phyloP scores from a whole-genome alignment of 352 stramenopile species.

The Globisporangium takayamanum region DNA sequence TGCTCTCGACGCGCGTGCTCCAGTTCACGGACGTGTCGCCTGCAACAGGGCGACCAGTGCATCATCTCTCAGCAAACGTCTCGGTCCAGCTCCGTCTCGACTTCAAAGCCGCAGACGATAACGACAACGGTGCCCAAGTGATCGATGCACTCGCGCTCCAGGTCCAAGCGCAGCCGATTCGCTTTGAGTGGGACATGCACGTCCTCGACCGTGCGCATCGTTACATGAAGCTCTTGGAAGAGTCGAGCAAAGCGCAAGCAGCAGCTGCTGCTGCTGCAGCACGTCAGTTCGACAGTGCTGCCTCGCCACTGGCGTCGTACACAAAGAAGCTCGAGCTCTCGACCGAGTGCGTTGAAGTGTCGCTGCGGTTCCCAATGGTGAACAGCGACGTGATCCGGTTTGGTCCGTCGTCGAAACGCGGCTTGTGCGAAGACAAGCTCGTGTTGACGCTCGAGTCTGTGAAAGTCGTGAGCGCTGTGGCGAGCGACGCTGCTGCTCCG shows the following conservation, averaged over 20 bases:
- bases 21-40: slow-evolving; percentile 58
- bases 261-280: background rate
- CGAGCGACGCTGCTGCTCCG: background rate
- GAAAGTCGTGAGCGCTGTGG: slow-evolving; percentile 19
- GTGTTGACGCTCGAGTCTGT: slow-evolving; percentile 62
- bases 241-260: slow-evolving; percentile 24
- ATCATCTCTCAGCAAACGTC: slow-evolving; percentile 51
- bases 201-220: slow-evolving; percentile 71
- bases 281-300: slow-evolving; percentile 1
- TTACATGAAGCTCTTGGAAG: slow-evolving; percentile 67
- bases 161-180: slow-evolving; percentile 64
- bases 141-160: slow-evolving; percentile 47
- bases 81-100: slow-evolving; percentile 66
- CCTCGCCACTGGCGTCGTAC: slow-evolving; percentile 15
- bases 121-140: background rate
- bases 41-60: slow-evolving; percentile 44
- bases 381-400: slow-evolving; percentile 80
- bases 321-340: slow-evolving; percentile 59
- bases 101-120: slow-evolving; percentile 29
- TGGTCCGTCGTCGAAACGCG: slow-evolving; percentile 65
- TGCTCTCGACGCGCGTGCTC: slow-evolving; percentile 57
- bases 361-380: slow-evolving; percentile 79
- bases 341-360: slow-evolving; percentile 67
- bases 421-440: slow-evolving; percentile 78
- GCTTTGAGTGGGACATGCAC: slow-evolving; percentile 86